phyloP scores from a whole-genome alignment of 2,329 filamentous ascomycete species.

The Curvularia eragrostidis region DNA sequence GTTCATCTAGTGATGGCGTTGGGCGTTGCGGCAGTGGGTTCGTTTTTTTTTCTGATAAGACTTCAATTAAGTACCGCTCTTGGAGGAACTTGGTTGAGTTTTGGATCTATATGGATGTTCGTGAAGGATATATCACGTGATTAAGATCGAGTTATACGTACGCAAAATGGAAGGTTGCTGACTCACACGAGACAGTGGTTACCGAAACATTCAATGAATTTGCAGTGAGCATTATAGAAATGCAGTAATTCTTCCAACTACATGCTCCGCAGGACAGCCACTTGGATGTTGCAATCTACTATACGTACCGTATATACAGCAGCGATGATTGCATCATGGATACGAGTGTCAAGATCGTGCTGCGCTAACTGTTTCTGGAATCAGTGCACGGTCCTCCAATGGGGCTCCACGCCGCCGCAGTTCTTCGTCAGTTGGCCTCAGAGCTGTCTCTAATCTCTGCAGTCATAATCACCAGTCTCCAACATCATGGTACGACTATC shows the following conservation, averaged over 20 bases:
- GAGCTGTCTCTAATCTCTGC: slow-evolving; percentile 5
- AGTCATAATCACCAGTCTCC: neutral
- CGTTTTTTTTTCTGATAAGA: neutral
- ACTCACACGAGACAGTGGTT: neutral
- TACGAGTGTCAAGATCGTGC: slow-evolving; percentile 7
- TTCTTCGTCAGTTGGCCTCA: neutral
- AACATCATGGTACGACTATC: slow-evolving; percentile 65
- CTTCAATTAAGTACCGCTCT: neutral
- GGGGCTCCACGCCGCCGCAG: neutral
- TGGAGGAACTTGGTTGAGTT: neutral
- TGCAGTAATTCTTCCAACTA: neutral
- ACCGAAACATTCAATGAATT: neutral
- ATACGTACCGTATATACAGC: neutral
- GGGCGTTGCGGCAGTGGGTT: neutral
- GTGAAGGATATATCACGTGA: neutral
- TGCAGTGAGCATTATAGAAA: neutral
- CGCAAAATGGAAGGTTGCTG: neutral
- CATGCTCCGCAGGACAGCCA: neutral
- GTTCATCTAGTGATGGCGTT: neutral
- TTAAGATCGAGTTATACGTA: neutral
- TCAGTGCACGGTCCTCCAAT: slow-evolving; percentile 10
- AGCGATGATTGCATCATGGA: slow-evolving; percentile 12
- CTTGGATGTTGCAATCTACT: neutral
- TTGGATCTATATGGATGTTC: neutral
- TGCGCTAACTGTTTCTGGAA: slow-evolving; percentile 10